These are phyloP conservation scores for Teratosphaeria zuluensis DNA, from an alignment of 2,329 filamentous ascomycete genomes.

Conservation along the genomic window DNA sequence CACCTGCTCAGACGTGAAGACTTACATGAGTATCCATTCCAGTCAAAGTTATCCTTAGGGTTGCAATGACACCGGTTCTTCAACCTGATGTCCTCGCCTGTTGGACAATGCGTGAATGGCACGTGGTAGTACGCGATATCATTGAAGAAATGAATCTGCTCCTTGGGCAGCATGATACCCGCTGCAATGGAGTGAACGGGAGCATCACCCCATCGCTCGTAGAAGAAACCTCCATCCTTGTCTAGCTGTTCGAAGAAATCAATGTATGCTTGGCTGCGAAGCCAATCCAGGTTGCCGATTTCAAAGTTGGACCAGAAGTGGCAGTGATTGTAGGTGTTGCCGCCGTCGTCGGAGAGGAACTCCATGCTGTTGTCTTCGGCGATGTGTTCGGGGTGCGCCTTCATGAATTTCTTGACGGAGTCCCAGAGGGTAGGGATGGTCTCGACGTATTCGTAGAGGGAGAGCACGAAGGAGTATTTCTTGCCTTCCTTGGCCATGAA, in stretches of 20 bases:
- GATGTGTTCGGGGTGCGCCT: slow-evolving; percentile 81
- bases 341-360: slow-evolving; percentile 85
- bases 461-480: slow-evolving; percentile 96
- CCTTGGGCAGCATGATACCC: slow-evolving; percentile 74
- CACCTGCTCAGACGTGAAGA: slow-evolving; percentile 9
- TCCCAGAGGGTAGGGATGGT: slow-evolving; percentile 96
- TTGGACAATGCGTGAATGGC: slow-evolving; percentile 95
- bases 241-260: slow-evolving; percentile 89
- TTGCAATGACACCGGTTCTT: slow-evolving; percentile 92
- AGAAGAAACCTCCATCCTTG: slow-evolving; percentile 92
- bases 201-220: slow-evolving; percentile 96
- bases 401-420: slow-evolving; percentile 88
- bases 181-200: slow-evolving; percentile 98
- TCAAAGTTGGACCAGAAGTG: slow-evolving; percentile 99
- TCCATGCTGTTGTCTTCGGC: slow-evolving; percentile 73
- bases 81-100: slow-evolving; percentile 70
- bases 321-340: slow-evolving; percentile 91
- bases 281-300: slow-evolving; percentile 86
- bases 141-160: slow-evolving; percentile 96
- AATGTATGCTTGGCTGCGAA: slow-evolving; percentile 76
- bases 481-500: slow-evolving; percentile 94
- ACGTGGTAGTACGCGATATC: slow-evolving; percentile 98
- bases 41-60: slow-evolving; percentile 95
- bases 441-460: slow-evolving; percentile 91
- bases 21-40: slow-evolving; percentile 97